Evolutionary conservation across 1,139 yeast species (phyloP).

Genomic region (Lodderomyces theae): DNA sequence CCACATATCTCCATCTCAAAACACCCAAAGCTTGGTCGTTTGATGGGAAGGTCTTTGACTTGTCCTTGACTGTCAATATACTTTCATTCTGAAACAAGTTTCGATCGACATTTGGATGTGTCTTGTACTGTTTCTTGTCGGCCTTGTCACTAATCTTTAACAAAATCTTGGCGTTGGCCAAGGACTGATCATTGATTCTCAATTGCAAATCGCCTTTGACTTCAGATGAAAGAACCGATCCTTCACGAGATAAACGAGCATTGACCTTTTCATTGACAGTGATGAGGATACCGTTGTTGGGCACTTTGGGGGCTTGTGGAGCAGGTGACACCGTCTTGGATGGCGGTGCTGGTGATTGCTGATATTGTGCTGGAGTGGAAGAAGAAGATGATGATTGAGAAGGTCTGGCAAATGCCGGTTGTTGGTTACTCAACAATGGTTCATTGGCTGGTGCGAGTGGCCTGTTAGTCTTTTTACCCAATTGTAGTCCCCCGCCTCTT

Average conservation of each 20-base stretch:
- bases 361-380: no score
- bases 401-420: conserved; percentile 39
- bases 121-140: conserved; percentile 69
- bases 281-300: conserved; percentile 76
- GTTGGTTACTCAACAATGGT: conserved; percentile 33
- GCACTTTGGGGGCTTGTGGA: conserved; percentile 29
- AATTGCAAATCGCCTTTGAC: conserved; percentile 89
- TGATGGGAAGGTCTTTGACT: conserved; percentile 78
- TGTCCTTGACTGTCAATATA: conserved; percentile 72
- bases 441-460: conserved; percentile 12
- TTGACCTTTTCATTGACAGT: conserved; percentile 73
- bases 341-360: conserved; percentile 6
- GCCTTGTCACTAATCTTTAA: conserved; percentile 49
- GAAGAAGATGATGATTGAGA: background rate
- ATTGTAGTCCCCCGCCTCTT: conserved; percentile 73
- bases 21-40: conserved; percentile 90
- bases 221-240: conserved; percentile 70
- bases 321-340: conserved; percentile 27
- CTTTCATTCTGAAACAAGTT: conserved; percentile 55
- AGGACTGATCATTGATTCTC: conserved; percentile 71
- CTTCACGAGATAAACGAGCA: conserved; percentile 83
- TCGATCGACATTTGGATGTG: conserved; percentile 95
- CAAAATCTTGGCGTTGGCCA: conserved; percentile 64
- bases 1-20: conserved; percentile 81
- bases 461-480: conserved; percentile 58